These are phyloP conservation scores for Triticum timopheevii DNA, from an alignment of 176 grass and related monocot species.

Conservation along the genomic window DNA sequence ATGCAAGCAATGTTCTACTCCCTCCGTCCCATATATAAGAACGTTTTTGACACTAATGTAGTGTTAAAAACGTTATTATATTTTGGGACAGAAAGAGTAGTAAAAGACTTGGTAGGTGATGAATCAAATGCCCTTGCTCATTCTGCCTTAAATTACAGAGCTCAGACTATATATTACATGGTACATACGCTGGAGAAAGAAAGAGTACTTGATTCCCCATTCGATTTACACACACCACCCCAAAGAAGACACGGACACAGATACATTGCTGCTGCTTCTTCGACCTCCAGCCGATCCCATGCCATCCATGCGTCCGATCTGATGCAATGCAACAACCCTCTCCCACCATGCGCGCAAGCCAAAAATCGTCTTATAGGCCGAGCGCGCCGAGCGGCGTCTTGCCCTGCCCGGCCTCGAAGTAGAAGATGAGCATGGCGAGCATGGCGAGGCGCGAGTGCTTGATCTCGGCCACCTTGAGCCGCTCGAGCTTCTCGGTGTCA, in stretches of 20 bases:
- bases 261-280: conserved; percentile 21
- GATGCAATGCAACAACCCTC: conserved; percentile 8
- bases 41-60: too few relatives aligned
- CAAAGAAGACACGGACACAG: conserved; percentile 28
- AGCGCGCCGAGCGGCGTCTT: conserved; percentile 93
- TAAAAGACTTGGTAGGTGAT: background rate
- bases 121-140: conserved; percentile 31
- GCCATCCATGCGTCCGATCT: background rate
- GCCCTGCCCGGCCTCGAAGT: conserved; percentile 98
- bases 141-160: conserved; percentile 32
- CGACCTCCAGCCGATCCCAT: background rate
- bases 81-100: too few relatives aligned
- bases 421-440: conserved; percentile 99
- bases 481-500: conserved; percentile 78
- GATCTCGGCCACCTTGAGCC: conserved; percentile 97
- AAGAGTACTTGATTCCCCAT: conserved; percentile 6
- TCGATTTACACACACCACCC: conserved; percentile 28
- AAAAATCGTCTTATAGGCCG: conserved; percentile 39
- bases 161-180: conserved; percentile 43
- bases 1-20: background rate
- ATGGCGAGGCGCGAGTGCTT: conserved; percentile 92
- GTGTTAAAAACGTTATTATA: too few relatives aligned
- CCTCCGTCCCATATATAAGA: too few relatives aligned
- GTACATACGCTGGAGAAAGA: conserved; percentile 36
- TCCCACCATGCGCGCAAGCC: background rate